phyloP scores from a whole-genome alignment of 495 filamentous ascomycete genomes.

The Penicillium bovifimosum region DNA sequence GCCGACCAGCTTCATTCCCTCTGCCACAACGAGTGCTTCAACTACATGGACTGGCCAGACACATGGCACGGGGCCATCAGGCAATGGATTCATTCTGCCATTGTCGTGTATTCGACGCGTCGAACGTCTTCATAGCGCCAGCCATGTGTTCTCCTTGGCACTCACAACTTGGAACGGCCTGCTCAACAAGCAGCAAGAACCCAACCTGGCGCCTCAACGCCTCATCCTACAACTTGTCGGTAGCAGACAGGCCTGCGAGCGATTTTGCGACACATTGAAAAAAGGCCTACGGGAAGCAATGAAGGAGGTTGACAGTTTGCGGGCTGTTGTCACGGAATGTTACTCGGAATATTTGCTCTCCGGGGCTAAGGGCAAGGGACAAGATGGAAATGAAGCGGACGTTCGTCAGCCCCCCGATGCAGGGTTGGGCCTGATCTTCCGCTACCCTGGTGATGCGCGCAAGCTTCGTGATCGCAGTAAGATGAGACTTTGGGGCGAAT shows the following conservation, averaged over 20 bases:
- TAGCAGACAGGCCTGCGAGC: conserved; percentile 80
- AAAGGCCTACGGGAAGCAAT: conserved; percentile 78
- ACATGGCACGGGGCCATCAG: conserved; percentile 84
- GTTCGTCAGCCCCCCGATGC: conserved; percentile 76
- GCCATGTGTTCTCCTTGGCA: conserved; percentile 83
- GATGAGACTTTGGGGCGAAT: conserved; percentile 96
- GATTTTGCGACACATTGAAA: conserved; percentile 94
- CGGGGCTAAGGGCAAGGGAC: conserved; percentile 34
- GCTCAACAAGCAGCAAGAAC: conserved; percentile 47
- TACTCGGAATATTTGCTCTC: conserved; percentile 90
- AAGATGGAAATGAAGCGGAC: conserved; percentile 32
- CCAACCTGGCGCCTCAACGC: conserved; percentile 60
- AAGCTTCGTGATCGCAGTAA: conserved; percentile 94
- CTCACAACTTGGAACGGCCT: conserved; percentile 94
- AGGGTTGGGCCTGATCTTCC: conserved; percentile 86
- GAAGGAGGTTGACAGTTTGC: conserved; percentile 77
- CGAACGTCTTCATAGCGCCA: conserved; percentile 85
- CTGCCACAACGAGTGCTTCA: conserved; percentile 67
- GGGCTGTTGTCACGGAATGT: conserved; percentile 69
- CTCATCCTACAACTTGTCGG: conserved; percentile 88
- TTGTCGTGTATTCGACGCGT: conserved; percentile 86
- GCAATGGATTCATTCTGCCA: conserved; percentile 95
- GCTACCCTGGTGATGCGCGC: conserved; percentile 92
- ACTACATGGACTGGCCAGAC: conserved; percentile 81
- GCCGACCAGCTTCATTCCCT: conserved; percentile 75